Conservation (phyloP, 768 basidiomycete species). For the Crucibulum laeve region DNA sequence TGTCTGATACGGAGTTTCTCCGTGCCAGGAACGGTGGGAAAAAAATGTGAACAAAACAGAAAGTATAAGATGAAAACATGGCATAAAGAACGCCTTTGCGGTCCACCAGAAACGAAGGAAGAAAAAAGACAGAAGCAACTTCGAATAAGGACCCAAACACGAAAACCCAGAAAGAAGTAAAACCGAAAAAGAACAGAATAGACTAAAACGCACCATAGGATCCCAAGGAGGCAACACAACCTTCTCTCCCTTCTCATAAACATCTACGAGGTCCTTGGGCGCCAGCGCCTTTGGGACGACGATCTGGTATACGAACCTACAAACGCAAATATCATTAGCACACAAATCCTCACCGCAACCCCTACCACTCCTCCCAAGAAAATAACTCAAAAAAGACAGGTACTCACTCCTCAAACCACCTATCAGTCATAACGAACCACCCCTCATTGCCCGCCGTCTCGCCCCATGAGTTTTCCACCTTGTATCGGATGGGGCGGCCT, state of each 20-base stretch:
- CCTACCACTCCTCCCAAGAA: conserved; percentile 2
- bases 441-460: conserved; percentile 74
- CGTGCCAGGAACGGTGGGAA: too few species aligned
- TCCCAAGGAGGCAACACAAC: conserved; percentile 88
- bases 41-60: too few species aligned
- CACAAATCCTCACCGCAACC: too few species aligned
- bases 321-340: background rate
- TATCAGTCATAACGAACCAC: conserved; percentile 88
- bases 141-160: conserved; percentile 21
- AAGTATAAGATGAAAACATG: too few species aligned
- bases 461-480: conserved; percentile 97
- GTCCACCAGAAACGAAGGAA: too few species aligned
- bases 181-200: background rate
- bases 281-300: conserved; percentile 82
- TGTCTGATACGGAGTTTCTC: too few species aligned
- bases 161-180: background rate
- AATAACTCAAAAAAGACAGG: conserved; percentile 1
- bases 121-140: background rate
- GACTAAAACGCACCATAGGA: conserved; percentile 59
- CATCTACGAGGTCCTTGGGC: conserved; percentile 73
- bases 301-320: conserved; percentile 87
- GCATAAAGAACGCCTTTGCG: too few species aligned
- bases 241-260: conserved; percentile 66
- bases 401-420: conserved; percentile 87
- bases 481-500: conserved; percentile 84